A percentile compares a stretch with the other conserved stretches of the same genome.
phyloP scores from a whole-genome alignment of 1,139 yeast species.

The Geotrichum carabidarum region DNA sequence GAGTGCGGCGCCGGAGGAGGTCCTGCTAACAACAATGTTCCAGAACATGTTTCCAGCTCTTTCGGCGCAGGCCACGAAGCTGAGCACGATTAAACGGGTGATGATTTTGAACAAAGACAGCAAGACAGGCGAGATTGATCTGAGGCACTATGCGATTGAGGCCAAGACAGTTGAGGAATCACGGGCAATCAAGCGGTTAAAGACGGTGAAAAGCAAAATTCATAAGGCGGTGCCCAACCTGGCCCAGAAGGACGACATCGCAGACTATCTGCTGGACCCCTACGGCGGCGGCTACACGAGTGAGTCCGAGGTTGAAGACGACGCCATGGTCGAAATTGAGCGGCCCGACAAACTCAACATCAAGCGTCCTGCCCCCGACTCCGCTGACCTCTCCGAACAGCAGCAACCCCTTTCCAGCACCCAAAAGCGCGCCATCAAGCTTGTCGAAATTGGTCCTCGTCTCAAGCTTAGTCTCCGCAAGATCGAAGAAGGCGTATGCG shows the following conservation, averaged over 20 bases:
- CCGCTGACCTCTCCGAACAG: conserved; percentile 9
- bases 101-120: conserved; percentile 72
- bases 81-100: conserved; percentile 74
- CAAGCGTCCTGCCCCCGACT: conserved; percentile 16
- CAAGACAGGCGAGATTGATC: conserved; percentile 65
- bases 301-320: conserved; percentile 85
- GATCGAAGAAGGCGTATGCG: conserved; percentile 85
- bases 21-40: conserved; percentile 79
- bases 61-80: conserved; percentile 73
- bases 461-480: conserved; percentile 69
- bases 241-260: conserved; percentile 61
- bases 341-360: conserved; percentile 30
- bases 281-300: conserved; percentile 74
- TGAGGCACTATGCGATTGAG: conserved; percentile 87
- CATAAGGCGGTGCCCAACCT: conserved; percentile 74
- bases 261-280: conserved; percentile 80
- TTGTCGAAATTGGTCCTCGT: conserved; percentile 93
- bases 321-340: conserved; percentile 74
- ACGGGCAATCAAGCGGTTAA: conserved; percentile 70
- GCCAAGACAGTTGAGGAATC: conserved; percentile 84
- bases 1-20: conserved; percentile 48
- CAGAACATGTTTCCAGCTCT: conserved; percentile 96
- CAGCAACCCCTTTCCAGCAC: conserved; percentile 28
- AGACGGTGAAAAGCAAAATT: conserved; percentile 44
- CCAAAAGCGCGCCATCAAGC: conserved; percentile 81